Percentiles rank a stretch among this genome's conserved stretches.
Conservation (phyloP, 306 rosid species). For the Hippophae gyantsensis region DNA sequence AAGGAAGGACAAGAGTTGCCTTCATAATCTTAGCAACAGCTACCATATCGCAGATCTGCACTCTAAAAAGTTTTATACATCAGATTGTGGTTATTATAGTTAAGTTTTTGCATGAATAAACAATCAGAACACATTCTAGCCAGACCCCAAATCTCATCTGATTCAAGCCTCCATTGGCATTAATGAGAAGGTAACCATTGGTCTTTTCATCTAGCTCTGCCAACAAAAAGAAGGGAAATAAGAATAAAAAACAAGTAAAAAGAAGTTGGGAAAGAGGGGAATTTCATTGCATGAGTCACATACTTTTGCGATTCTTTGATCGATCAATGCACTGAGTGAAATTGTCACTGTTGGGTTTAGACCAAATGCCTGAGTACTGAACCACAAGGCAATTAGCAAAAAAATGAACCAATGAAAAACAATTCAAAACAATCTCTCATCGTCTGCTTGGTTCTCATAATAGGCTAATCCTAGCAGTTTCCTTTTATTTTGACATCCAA, state of each 20-base stretch:
- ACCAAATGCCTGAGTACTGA: constrained; percentile 70
- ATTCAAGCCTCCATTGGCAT: constrained; percentile 98
- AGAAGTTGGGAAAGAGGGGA: constrained; percentile 14
- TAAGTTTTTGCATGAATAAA: constrained; percentile 2
- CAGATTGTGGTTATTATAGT: constrained; percentile 29
- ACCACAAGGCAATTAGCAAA: constrained; percentile 31
- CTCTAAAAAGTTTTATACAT: constrained; percentile 28
- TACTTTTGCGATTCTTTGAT: constrained; percentile 54
- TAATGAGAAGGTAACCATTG: constrained; percentile 77
- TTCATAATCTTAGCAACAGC: constrained; percentile 87
- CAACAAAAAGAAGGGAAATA: constrained; percentile 6
- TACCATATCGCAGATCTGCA: constrained; percentile 98
- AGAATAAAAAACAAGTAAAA: constrained; percentile 20
- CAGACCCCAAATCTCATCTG: constrained; percentile 99
- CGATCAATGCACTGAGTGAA: constrained; percentile 63
- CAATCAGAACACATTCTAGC: constrained; percentile 31
- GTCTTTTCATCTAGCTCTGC: constrained; percentile 60
- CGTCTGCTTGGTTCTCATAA: constrained; percentile 1
- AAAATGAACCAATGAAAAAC: constrained; percentile 11
- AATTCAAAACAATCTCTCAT: background rate
- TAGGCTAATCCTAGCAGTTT: background rate
- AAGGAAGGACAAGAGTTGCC: constrained; percentile 92
- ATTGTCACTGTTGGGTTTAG: constrained; percentile 54
- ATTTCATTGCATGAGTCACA: constrained; percentile 14
- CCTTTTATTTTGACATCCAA: background rate